Conservation (phyloP, 495 filamentous ascomycete genomes). For the Hypomontagnella submonticulosa region DNA sequence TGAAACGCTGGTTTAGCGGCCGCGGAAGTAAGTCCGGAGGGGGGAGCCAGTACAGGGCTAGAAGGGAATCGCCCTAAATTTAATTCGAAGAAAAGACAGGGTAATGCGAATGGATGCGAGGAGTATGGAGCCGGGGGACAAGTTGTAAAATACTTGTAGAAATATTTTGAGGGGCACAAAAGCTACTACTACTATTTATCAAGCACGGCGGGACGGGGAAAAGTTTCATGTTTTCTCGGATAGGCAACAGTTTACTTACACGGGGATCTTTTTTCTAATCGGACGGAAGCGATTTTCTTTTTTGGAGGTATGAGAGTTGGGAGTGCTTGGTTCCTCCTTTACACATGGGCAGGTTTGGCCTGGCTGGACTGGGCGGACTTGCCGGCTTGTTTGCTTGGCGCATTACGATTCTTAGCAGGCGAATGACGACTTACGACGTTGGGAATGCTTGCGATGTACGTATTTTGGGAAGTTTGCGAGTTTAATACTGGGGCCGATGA, state of each 20-base stretch:
- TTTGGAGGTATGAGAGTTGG: not conserved
- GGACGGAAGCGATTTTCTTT: not conserved
- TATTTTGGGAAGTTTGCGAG: slow-evolving; percentile 1
- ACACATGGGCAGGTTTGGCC: slow-evolving; percentile 17
- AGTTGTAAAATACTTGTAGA: slow-evolving; percentile 26
- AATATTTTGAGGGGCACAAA: slow-evolving; percentile 5
- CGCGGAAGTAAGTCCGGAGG: slow-evolving; percentile 14
- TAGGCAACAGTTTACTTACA: too few relatives aligned
- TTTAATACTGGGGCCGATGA: not conserved
- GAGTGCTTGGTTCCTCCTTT: not conserved
- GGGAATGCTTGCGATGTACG: not conserved
- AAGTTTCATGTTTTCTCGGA: slow-evolving; percentile 8
- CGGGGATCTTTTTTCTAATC: not conserved
- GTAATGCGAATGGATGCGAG: not conserved
- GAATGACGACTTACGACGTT: slow-evolving; percentile 35
- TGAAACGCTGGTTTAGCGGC: slow-evolving; percentile 38
- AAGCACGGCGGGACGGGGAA: slow-evolving; percentile 16
- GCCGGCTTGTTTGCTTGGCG: not conserved
- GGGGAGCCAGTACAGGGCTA: slow-evolving; percentile 28
- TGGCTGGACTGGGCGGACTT: slow-evolving; percentile 28
- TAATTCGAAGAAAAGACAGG: slow-evolving; percentile 19
- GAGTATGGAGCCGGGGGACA: slow-evolving; percentile 1
- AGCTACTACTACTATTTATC: slow-evolving; percentile 1
- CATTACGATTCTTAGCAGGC: not conserved
- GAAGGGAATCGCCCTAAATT: slow-evolving; percentile 35